Evolutionary conservation across 2,329 filamentous ascomycete genomes (phyloP), one percentile per base, ranked within the genome.

Genomic region (Fusarium gaditjirri): DNA sequence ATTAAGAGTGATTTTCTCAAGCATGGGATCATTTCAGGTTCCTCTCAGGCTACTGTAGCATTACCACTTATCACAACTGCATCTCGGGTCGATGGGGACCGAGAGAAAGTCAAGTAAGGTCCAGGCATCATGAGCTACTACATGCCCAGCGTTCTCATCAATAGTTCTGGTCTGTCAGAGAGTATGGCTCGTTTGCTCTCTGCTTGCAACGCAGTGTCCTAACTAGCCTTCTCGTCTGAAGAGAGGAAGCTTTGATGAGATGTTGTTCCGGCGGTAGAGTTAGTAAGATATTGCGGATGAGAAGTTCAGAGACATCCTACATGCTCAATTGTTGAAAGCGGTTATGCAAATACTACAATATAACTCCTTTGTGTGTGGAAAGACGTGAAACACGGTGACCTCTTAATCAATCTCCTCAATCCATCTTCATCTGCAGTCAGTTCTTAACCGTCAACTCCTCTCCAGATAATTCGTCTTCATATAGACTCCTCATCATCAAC

Each of bases 181-280:
- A 81, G 76, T 10, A 82, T 86, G 70, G 84, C 87, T 2, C 82
- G 87, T 8, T 77, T 89, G 0, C 80, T 89, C 8, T 83, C 86
- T 0, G 86, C 86, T 0, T 86, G 83, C 68, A 88, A 64, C 44
- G 71, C 72, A 1, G 59, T 78, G 2, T 72, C 72, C 0, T 77
- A 77, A 36, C 64, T 78, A 6, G 29, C 71, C 6, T 73, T 77
- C 39, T 72, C 69, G 0, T 50, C 36, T 33, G 60, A 44, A 13
- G 52, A 69, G 13, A 70, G 65, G 13, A 70, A 68, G 14, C 46
- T 23, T 10, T 23, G 10, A 23, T 19, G 11, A 14, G 29, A 23
- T n/a, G 16, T 23, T 29, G 5, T n/a, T 47, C 23, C 14, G 11
- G 13, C 9, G 13, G 8, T 33, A 49, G 16, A 13, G 16, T 16